A percentile compares a stretch with the other conserved stretches of the same genome.
Evolutionary conservation across 345 rosid genomes (phyloP).

Genomic region (Lepidium aucheri): DNA sequence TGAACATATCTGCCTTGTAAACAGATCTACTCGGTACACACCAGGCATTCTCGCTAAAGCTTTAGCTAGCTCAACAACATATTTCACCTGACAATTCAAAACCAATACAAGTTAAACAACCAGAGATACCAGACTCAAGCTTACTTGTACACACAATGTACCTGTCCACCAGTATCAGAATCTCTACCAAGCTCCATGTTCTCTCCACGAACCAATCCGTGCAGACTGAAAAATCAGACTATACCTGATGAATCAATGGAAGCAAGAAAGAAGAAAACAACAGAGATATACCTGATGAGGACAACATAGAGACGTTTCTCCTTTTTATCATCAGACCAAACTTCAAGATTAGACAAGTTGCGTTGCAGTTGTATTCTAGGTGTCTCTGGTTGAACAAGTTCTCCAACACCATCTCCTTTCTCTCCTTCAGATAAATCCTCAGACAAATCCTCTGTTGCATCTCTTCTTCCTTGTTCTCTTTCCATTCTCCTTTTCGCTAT

Average conservation of each 20-base stretch:
- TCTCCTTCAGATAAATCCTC: conserved; percentile 98
- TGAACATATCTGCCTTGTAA: conserved; percentile 77
- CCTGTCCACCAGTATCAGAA: conserved; percentile 99
- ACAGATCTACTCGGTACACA: conserved; percentile 91
- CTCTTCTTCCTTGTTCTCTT: conserved; percentile 74
- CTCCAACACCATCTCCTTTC: conserved; percentile 74
- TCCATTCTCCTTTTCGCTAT: conserved; percentile 57
- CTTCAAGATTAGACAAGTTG: conserved; percentile 63
- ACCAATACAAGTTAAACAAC: not conserved
- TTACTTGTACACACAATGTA: conserved; percentile 17
- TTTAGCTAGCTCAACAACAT: conserved; percentile 90
- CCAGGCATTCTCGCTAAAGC: conserved; percentile 98
- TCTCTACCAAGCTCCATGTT: conserved; percentile 99
- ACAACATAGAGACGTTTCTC: conserved; percentile 85
- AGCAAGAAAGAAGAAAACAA: not conserved
- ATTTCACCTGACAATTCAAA: conserved; percentile 57
- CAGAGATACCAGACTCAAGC: not conserved
- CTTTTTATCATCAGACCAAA: conserved; percentile 95
- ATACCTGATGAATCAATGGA: not conserved
- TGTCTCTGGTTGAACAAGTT: conserved; percentile 52
- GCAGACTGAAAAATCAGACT: conserved; percentile 45
- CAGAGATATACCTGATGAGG: conserved; percentile 60
- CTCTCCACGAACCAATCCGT: conserved; percentile 92
- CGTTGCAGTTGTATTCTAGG: conserved; percentile 56
- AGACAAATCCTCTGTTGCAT: conserved; percentile 78